A percentile compares a stretch with the other conserved stretches of the same genome.
phyloP scores from a whole-genome alignment of 371 early-diverging fungal genomes.

The Capniomyces stellatus region DNA sequence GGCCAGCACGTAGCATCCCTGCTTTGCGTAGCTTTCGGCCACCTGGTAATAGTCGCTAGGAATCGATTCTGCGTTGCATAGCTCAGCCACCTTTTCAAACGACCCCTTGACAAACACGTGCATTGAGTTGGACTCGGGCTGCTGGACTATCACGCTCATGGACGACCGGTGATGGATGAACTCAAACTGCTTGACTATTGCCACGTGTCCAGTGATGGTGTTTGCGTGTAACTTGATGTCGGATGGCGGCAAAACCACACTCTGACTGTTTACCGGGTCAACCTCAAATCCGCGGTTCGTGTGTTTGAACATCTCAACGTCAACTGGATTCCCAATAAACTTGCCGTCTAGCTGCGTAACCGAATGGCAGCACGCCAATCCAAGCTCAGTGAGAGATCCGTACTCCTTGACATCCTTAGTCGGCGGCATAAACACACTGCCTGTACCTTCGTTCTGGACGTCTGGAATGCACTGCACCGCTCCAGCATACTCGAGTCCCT shows the following conservation, averaged over 20 bases:
- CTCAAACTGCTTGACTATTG: conserved; percentile 54
- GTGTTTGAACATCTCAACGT: conserved; percentile 75
- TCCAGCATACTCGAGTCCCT: conserved; percentile 45
- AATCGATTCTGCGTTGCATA: conserved; percentile 29
- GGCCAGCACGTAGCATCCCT: conserved; percentile 67
- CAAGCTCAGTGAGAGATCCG: conserved; percentile 26
- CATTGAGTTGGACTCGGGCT: conserved; percentile 29
- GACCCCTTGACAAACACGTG: conserved; percentile 71
- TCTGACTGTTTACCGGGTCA: conserved; percentile 13
- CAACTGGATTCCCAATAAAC: conserved; percentile 79
- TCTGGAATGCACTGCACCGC: conserved; percentile 4
- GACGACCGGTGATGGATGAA: conserved; percentile 70
- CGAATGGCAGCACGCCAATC: conserved; percentile 58
- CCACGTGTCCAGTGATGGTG: conserved; percentile 14
- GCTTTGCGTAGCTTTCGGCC: conserved; percentile 35
- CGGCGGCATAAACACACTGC: conserved; percentile 9
- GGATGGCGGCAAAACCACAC: conserved; percentile 27
- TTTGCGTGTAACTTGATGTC: conserved; percentile 4
- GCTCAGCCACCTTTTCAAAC: conserved; percentile 50
- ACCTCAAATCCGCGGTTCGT: conserved; percentile 31
- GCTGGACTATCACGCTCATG: conserved; percentile 61
- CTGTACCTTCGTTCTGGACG: conserved; percentile 21
- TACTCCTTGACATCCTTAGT: conserved; percentile 11
- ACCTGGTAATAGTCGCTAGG: conserved; percentile 45
- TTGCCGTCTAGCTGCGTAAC: conserved; percentile 47